These are phyloP conservation scores for Meyerozyma athensensis DNA, from an alignment of 1,139 yeast genomes.

Conservation along the genomic window DNA sequence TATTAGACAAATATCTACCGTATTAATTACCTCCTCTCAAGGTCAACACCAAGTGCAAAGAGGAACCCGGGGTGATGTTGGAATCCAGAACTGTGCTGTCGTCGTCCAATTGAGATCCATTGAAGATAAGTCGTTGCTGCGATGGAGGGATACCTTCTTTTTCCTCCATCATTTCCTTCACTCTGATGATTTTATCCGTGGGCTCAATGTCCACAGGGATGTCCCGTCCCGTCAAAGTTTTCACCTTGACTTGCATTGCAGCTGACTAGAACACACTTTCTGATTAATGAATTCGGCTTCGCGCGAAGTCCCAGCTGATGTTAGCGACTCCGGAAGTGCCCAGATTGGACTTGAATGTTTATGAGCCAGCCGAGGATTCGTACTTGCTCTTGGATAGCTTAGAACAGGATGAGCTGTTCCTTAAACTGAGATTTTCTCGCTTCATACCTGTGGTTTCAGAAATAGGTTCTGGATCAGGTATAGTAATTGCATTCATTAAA, in stretches of 20 bases:
- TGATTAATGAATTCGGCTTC: conserved; percentile 1
- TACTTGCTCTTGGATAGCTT: conserved; percentile 75
- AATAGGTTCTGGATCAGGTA: conserved; percentile 89
- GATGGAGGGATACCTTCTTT: conserved; percentile 97
- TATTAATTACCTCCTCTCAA: conserved; percentile 68
- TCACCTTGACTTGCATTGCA: conserved; percentile 62
- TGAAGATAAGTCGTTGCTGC: conserved; percentile 86
- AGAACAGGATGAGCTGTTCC: conserved; percentile 48
- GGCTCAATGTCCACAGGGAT: conserved; percentile 79
- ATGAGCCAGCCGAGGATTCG: conserved; percentile 93
- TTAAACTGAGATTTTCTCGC: conserved; percentile 26
- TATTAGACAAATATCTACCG: not conserved
- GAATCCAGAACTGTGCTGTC: conserved; percentile 65
- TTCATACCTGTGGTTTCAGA: conserved; percentile 63
- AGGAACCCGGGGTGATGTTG: conserved; percentile 69
- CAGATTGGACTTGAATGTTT: conserved; percentile 49
- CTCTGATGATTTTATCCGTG: conserved; percentile 66
- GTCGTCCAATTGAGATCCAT: conserved; percentile 90
- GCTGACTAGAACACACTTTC: conserved; percentile 22
- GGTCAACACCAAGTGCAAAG: conserved; percentile 83
- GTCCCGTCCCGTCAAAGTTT: conserved; percentile 80
- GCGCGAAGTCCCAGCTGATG: conserved; percentile 28
- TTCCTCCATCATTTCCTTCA: conserved; percentile 92
- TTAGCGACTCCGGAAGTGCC: conserved; percentile 50
- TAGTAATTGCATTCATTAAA: conserved; percentile 71